Evolutionary conservation across 257 asterid genomes (phyloP).

Genomic region (Lycium ferocissimum): DNA sequence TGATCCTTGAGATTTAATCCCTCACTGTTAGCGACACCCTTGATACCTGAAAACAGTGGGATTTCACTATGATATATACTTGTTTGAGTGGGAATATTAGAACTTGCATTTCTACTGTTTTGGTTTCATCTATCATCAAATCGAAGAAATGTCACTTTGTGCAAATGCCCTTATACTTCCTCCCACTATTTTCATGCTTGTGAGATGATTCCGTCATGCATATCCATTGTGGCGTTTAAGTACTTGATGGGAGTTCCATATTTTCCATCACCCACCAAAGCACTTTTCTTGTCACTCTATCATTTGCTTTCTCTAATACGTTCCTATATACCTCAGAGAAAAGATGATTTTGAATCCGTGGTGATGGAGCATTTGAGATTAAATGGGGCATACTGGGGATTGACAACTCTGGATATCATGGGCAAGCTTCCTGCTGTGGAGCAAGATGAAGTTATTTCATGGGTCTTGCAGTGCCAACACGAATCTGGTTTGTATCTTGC

Average conservation of each 20-base stretch:
- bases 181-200: background rate
- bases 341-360: constrained; percentile 78
- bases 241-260: background rate
- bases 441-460: constrained; percentile 75
- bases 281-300: background rate
- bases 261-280: background rate
- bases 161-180: background rate
- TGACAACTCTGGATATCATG: constrained; percentile 79
- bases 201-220: background rate
- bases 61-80: background rate
- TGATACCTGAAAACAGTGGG: background rate
- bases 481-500: constrained; percentile 75
- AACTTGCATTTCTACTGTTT: background rate
- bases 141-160: constrained; percentile 12
- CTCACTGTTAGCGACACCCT: background rate
- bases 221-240: background rate
- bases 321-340: constrained; percentile 51
- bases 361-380: constrained; percentile 89
- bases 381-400: constrained; percentile 97
- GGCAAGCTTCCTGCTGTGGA: constrained; percentile 80
- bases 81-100: background rate
- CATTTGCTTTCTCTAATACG: background rate
- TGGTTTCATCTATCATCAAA: constrained; percentile 3
- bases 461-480: constrained; percentile 93
- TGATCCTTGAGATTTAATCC: background rate